A percentile compares a stretch with the other conserved stretches of the same genome.
Conservation (phyloP, 2,329 filamentous ascomycete species). For the Pestalotiopsis sp. region DNA sequence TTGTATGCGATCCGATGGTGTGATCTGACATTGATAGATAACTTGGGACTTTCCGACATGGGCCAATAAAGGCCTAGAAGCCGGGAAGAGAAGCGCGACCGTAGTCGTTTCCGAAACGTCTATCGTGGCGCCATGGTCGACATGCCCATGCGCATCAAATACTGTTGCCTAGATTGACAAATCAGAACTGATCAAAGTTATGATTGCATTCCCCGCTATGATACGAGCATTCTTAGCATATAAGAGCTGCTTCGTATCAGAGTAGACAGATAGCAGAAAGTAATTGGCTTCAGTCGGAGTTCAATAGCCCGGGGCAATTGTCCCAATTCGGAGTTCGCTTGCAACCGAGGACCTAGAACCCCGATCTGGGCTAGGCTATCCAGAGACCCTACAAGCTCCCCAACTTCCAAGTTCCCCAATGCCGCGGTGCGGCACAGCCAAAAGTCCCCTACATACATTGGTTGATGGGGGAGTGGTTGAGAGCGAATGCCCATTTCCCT, state of each 20-base stretch:
- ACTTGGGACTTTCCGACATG: background rate
- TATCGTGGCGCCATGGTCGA: background rate
- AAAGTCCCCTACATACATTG: background rate
- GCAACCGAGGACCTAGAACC: background rate
- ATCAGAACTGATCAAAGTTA: background rate
- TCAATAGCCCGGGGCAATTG: background rate
- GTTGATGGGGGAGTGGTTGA: background rate
- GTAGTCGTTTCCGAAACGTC: background rate
- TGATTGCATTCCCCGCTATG: background rate
- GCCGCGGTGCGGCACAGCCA: background rate
- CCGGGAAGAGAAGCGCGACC: background rate
- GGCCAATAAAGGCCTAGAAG: background rate
- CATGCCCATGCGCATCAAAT: background rate
- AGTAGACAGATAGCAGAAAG: background rate
- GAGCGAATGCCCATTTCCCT: background rate
- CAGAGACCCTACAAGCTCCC: background rate
- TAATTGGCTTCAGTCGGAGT: background rate
- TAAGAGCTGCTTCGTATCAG: background rate
- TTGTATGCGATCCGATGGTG: background rate
- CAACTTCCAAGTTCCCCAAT: background rate
- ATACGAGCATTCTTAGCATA: background rate
- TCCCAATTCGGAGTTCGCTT: constrained; percentile 1
- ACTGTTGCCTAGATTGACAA: background rate
- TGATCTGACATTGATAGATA: background rate
- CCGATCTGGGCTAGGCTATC: background rate